phyloP scores from a whole-genome alignment of 78 protist species.

The Dictyostelium firmibasis region DNA sequence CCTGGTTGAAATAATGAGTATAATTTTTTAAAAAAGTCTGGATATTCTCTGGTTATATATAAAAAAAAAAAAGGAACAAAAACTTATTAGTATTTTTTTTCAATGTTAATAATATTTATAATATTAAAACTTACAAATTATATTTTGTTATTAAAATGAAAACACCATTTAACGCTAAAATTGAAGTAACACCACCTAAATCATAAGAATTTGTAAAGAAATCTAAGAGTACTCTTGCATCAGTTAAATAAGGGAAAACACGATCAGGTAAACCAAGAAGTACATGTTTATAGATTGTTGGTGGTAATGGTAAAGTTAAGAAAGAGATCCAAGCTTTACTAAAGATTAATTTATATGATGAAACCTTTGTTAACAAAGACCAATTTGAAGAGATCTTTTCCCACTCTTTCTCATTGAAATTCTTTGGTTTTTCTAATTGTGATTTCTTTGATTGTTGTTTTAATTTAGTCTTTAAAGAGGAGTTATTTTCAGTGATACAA shows the following conservation, averaged over 20 bases:
- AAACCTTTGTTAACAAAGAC: background rate
- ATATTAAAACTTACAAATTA: constrained; percentile 49
- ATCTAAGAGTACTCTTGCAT: constrained; percentile 39
- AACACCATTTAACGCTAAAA: constrained; percentile 86
- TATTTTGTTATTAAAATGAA: constrained; percentile 84
- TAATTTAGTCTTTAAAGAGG: constrained; percentile 24
- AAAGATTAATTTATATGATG: background rate
- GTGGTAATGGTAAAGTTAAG: constrained; percentile 12
- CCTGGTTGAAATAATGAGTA: constrained; percentile 79
- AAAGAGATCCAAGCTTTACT: constrained; percentile 40
- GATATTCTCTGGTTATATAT: constrained; percentile 78
- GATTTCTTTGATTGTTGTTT: background rate
- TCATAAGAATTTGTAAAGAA: constrained; percentile 57
- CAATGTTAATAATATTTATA: no score
- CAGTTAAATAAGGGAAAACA: constrained; percentile 44
- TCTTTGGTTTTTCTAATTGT: background rate
- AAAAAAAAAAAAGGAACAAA: background rate
- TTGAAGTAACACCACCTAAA: constrained; percentile 83
- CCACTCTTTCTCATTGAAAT: background rate
- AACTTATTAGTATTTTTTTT: background rate
- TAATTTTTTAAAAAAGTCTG: constrained; percentile 83
- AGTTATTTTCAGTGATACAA: background rate
- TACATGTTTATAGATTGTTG: constrained; percentile 67
- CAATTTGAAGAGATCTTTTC: background rate
- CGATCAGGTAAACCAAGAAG: constrained; percentile 61